Conservation (phyloP, 352 stramenopile species). For the Globisporangium sylvaticum region DNA sequence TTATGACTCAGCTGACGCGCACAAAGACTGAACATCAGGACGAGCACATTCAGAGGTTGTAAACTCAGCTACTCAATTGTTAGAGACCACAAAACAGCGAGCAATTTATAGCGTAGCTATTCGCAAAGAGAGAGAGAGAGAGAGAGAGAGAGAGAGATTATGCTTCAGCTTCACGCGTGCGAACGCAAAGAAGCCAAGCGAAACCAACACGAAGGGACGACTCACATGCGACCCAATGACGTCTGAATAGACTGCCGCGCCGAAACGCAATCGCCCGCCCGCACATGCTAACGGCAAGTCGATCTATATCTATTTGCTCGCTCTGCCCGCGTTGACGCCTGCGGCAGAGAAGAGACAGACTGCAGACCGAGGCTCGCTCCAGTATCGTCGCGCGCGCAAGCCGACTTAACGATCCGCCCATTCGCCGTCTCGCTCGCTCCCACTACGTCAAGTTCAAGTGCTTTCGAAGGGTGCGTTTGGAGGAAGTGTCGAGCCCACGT, state of each 20-base stretch:
- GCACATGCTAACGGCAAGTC: not conserved
- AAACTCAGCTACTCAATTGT: too few relatives aligned
- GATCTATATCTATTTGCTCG: not conserved
- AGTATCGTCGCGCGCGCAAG: not conserved
- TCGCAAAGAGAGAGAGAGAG: too few relatives aligned
- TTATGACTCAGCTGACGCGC: too few relatives aligned
- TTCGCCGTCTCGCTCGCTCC: conserved; percentile 22
- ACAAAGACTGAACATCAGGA: too few relatives aligned
- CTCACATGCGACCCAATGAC: too few relatives aligned
- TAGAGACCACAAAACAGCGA: not conserved
- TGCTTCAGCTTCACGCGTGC: too few relatives aligned
- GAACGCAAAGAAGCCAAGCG: not conserved
- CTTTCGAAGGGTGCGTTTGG: conserved; percentile 23
- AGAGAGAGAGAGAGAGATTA: too few relatives aligned
- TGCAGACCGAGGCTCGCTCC: not conserved
- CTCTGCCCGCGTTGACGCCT: not conserved
- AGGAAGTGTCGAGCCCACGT: not conserved
- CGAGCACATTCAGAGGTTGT: too few relatives aligned
- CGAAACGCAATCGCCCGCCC: not conserved
- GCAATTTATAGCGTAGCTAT: not conserved
- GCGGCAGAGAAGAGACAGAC: not conserved
- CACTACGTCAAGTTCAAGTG: conserved; percentile 52
- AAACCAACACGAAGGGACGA: not conserved
- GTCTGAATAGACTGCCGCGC: too few relatives aligned
- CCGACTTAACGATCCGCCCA: not conserved